Base-by-base conservation (phyloP, 768 basidiomycete species). In the Lentinula detonsa region DNA sequence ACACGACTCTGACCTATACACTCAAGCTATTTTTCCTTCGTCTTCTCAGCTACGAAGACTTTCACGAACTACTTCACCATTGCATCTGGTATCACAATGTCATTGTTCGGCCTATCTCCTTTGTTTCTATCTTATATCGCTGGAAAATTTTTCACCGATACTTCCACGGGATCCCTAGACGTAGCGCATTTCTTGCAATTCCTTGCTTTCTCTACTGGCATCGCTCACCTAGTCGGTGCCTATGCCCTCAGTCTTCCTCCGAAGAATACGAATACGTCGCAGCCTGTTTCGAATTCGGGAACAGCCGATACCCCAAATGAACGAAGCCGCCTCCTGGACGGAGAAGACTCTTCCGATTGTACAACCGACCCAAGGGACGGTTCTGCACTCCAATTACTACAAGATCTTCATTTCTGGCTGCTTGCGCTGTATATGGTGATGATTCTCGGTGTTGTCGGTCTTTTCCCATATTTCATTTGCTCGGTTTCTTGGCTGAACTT, bases 51-150 rank as follows among this genome's bases (percentile, higher is more conserved):
- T 0, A 86, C 89, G 3, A 85, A 84, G 72, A 77, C 75, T 46
- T 92, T 92, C 63, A 86, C 88, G 6, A 68, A 74, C 4, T 82
- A 86, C 64, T 81, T 83, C 49, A 89, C 89, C 18, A 71, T 85
- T 28, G 84, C 88, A 10, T 79, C 87, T 1, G 91, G 89, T 4
- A 72, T 76, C 9, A 86, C 80, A 67, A 85, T 85, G 78, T 83
- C 89, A 2, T 73, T 91, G 23, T 92, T 91, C 67, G 90, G 91
- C n/a, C 78, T 92, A 37, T 93, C 91, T 0, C 91, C 91, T 0
- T 75, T 92, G 21, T 83, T 90, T 65, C 78, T 92, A 6, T 87
- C 90, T 21, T 61, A 81, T 23, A 62, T 91, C 40, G 90, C 88
- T 3, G 83, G 87, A 4, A 74, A 60, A 15, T 84, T 76, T 68